Evolutionary conservation across 140 eudicot species (phyloP).

Genomic region (Flaveria floridana): DNA sequence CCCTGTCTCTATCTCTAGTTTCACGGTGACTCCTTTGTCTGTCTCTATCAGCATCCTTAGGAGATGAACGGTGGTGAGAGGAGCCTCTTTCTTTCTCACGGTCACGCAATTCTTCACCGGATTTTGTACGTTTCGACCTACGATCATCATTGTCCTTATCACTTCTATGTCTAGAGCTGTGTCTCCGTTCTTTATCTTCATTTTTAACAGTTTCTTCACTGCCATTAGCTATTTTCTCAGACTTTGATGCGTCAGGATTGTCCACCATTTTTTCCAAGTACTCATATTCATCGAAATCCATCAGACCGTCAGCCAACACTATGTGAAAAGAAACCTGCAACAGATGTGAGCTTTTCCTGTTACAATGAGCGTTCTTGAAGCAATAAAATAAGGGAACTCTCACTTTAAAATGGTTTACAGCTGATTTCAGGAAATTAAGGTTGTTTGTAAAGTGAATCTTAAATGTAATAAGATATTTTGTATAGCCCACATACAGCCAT

Average conservation of each 20-base stretch:
- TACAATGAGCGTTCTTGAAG: neutral
- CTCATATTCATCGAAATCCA: constrained; percentile 95
- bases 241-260: constrained; percentile 47
- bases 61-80: constrained; percentile 53
- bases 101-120: constrained; percentile 55
- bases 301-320: constrained; percentile 31
- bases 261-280: constrained; percentile 81
- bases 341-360: constrained; percentile 17
- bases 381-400: no score
- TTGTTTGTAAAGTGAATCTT: neutral
- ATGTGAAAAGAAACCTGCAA: neutral
- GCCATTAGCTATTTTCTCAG: constrained; percentile 49
- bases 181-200: constrained; percentile 49
- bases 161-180: constrained; percentile 60
- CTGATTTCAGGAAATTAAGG: neutral
- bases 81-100: constrained; percentile 66
- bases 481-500: neutral
- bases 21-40: constrained; percentile 57
- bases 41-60: constrained; percentile 69
- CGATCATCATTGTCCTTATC: constrained; percentile 49
- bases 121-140: constrained; percentile 53
- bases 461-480: neutral
- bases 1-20: constrained; percentile 47
- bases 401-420: constrained; percentile 12
- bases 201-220: constrained; percentile 44